These are phyloP conservation scores for Phoma sp. DNA, from an alignment of 2,329 filamentous ascomycete genomes.

Conservation along the genomic window DNA sequence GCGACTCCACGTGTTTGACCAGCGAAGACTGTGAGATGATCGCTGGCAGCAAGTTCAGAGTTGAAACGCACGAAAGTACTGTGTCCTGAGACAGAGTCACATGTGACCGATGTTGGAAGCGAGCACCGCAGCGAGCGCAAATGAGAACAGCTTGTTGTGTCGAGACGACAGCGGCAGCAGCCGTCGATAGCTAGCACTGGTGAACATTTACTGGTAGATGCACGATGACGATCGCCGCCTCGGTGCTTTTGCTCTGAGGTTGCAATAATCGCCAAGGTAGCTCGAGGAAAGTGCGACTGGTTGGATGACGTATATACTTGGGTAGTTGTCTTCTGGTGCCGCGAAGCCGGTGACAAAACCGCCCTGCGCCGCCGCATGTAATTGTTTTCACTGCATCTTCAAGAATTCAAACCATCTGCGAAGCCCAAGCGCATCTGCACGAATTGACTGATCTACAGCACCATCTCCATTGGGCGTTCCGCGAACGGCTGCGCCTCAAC, in stretches of 20 bases:
- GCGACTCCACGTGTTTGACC: conserved; percentile 29
- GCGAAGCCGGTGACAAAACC: conserved; percentile 22
- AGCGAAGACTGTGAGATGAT: conserved; percentile 6
- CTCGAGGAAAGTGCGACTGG: conserved; percentile 10
- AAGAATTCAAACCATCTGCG: background rate
- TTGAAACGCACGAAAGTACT: background rate
- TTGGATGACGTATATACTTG: conserved; percentile 8
- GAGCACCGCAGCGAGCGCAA: background rate
- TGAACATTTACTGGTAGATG: conserved; percentile 7
- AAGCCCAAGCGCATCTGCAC: conserved; percentile 9
- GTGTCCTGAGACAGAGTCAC: background rate
- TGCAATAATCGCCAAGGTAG: conserved; percentile 8
- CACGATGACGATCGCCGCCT: conserved; percentile 19
- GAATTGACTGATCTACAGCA: conserved; percentile 24
- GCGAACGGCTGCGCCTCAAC: conserved; percentile 29
- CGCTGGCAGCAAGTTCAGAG: background rate
- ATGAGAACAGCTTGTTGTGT: background rate
- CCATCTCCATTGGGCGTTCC: conserved; percentile 20
- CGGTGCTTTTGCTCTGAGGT: conserved; percentile 14
- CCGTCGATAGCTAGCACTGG: conserved; percentile 15
- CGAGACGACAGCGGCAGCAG: conserved; percentile 14
- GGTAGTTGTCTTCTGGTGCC: conserved; percentile 8
- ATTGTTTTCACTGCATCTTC: conserved; percentile 8
- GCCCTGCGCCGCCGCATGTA: conserved; percentile 2
- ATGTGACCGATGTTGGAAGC: background rate